Conservation (phyloP, 192 early-diverging fungal species). For the Piromyces sp. region DNA sequence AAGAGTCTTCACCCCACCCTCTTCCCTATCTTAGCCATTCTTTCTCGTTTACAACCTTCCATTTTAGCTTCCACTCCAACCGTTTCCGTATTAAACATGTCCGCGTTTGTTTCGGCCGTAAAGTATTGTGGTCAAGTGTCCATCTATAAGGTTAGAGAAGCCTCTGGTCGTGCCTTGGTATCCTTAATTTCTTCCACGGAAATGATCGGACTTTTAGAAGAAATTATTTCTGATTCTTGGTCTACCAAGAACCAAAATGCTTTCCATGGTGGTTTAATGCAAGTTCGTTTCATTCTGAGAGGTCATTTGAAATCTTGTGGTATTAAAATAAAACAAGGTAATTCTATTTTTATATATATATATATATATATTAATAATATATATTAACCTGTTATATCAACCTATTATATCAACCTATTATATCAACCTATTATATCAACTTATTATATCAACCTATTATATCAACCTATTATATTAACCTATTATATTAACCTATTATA, state of each 20-base stretch:
- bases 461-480: too few relatives aligned
- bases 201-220: slow-evolving; percentile 25
- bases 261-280: slow-evolving; percentile 57
- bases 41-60: slow-evolving; percentile 62
- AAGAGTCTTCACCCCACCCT: slow-evolving; percentile 62
- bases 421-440: too few relatives aligned
- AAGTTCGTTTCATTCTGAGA: slow-evolving; percentile 49
- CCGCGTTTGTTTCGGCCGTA: slow-evolving; percentile 27
- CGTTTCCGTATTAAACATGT: slow-evolving; percentile 13
- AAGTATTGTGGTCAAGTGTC: slow-evolving; percentile 30
- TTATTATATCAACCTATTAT: too few relatives aligned
- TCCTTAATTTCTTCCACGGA: slow-evolving; percentile 51
- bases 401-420: too few relatives aligned
- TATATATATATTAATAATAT: too few relatives aligned
- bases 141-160: slow-evolving; percentile 61
- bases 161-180: slow-evolving; percentile 63
- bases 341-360: slow-evolving; percentile 21
- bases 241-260: slow-evolving; percentile 37
- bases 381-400: too few relatives aligned
- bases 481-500: too few relatives aligned
- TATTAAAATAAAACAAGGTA: slow-evolving; percentile 12
- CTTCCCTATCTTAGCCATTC: slow-evolving; percentile 74
- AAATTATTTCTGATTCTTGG: slow-evolving; percentile 22
- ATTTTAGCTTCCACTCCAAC: slow-evolving; percentile 19
- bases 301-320: slow-evolving; percentile 32